Evolutionary conservation across 441 rosid genomes (phyloP), one percentile per base, ranked within the genome.

Genomic region (Hypseocharis bilobata): DNA sequence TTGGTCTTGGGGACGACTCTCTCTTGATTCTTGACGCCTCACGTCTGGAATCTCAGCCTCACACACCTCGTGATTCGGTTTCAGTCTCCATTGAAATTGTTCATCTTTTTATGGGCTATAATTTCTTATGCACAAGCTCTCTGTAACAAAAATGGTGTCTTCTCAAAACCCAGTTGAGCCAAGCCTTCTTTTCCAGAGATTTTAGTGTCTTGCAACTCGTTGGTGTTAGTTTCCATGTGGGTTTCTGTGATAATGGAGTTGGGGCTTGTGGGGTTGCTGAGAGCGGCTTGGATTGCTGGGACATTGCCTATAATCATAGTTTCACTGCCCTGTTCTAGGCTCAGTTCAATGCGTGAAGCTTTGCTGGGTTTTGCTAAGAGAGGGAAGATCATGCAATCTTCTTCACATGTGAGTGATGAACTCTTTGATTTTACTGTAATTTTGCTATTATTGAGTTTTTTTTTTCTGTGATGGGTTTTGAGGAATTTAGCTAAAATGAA

Each of bases 261-360:
- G 47, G 74, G 78, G 58, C 45, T 83, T 32, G 78, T 72, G 16
- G 77, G 69, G 60, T 28, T 80, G 62, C 38, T 88, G 72, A 75
- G 84, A 73, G 68, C 64, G 2, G 79, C 78, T 16, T 88, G 94
- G 94, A 49, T 83, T 58, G 79, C 79, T 3, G 77, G 52, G 54
- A 81, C 60, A 23, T 59, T 84, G 65, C 86, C 88, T 30, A 54
- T 82, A 36, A 3, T 80, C 25, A 34, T 83, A 5, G 84, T 82
- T 69, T 80, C 77, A 0, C 64, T 83, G 26, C 90, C 90, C 13
- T 73, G 28, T 61, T 59, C 80, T 13, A 20, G 63, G 60, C 66
- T 85, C 16, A 47, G 42, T 29, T 60, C 65, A 3, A 51, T 80
- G 52, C 86, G 62, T 34, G 70, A 40, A 54, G 38, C 68, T 38